Base-by-base conservation (phyloP, 2,329 filamentous ascomycete species). In the Herpotrichia juniperi region DNA sequence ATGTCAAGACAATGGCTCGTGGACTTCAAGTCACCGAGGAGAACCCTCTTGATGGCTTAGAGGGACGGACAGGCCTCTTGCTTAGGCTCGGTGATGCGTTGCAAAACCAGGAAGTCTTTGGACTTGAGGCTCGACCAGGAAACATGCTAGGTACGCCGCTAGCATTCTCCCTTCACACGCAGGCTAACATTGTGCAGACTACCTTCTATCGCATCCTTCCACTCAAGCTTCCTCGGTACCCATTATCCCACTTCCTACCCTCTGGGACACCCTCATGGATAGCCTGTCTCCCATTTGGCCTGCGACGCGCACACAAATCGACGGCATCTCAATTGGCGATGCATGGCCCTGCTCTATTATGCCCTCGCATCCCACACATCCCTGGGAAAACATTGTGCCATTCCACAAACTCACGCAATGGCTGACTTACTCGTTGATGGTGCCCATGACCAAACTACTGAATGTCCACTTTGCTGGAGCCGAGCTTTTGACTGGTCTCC, bases 381-480 rank as follows among this genome's bases (percentile, higher is more conserved):
- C 86, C 1, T 91, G 89, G 88, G 89, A 93, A 70, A 87, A 82
- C 61, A 93, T 96, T 64, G 84, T 93, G 10, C 92, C 92, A 0
- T 96, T 96, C 78, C 93, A 97, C 79, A 96, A 96, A 76, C 47
- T 96, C 30, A 96, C 92, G 0, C 92, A 96, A 74, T 97, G 93
- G 93, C 87, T 97, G 50, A 91, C 89, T 44, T 96, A 96, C 76
- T 96, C 91, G 2, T 83, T 97, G 50, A 96, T 96, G 90, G 88
- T 92, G 21, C 92, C 92, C 0, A 96, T 96, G 88, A 85, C 87
- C 50, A 89, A 86, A 59, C 75, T 96, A 19, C 85, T 96, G 63
- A 84, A 88, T 51, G 87, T 96, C 53, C 86, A 91, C 59, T 94
- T 94, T 72, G 86, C 88, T 2, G 91, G 91, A 37, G 85, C 86